A percentile compares a stretch with the other conserved stretches of the same genome.
phyloP scores from a whole-genome alignment of 2,329 filamentous ascomycete species.

The Drechslerella coelobrocha region DNA sequence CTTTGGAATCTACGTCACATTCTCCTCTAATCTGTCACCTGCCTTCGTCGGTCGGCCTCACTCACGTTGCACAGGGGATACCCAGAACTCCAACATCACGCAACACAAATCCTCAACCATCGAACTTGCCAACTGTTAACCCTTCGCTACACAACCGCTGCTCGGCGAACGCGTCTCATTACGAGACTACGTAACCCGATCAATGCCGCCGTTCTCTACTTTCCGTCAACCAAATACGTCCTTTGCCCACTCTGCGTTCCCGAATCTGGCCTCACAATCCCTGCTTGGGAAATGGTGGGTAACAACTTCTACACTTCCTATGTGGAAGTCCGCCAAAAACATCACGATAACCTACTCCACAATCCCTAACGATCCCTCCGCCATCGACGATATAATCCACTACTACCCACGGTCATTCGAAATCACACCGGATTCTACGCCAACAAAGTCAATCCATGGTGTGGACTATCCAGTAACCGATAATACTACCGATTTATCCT shows the following conservation, averaged over 20 bases:
- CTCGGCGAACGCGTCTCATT: too few relatives aligned
- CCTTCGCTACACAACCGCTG: neutral
- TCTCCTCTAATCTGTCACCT: neutral
- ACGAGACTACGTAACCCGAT: too few relatives aligned
- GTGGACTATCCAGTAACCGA: constrained; percentile 58
- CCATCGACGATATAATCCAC: constrained; percentile 74
- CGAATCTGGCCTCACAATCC: constrained; percentile 65
- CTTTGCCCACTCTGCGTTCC: constrained; percentile 56
- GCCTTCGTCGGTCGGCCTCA: neutral
- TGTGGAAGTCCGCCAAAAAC: constrained; percentile 82
- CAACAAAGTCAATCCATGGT: constrained; percentile 35
- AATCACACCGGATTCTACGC: neutral
- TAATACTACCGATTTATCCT: constrained; percentile 58
- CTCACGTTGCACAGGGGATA: constrained; percentile 1
- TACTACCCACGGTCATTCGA: constrained; percentile 61
- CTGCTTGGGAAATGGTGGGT: constrained; percentile 74
- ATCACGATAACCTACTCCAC: constrained; percentile 77
- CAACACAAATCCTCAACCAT: constrained; percentile 8
- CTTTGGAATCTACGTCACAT: too few relatives aligned
- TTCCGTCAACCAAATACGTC: constrained; percentile 50
- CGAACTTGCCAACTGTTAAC: constrained; percentile 8
- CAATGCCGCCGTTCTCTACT: constrained; percentile 34
- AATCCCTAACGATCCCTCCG: constrained; percentile 58
- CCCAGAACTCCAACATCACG: constrained; percentile 17
- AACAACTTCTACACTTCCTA: constrained; percentile 75